Base-by-base conservation (phyloP, 495 filamentous ascomycete species). In the Amniculicola lignicola region DNA sequence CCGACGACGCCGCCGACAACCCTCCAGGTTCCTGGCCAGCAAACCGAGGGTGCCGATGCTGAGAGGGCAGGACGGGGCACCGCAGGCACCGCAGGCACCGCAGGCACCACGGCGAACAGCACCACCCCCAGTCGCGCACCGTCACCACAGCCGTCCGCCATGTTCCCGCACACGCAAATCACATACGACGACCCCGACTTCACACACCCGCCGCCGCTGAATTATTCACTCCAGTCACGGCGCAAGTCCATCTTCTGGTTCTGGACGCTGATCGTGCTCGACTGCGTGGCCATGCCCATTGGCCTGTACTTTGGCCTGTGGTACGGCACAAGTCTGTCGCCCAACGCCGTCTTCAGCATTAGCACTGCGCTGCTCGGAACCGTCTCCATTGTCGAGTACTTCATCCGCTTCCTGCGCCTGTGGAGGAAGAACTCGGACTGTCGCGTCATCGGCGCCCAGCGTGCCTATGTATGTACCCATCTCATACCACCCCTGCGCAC, bases 371-470 rank as follows among this genome's bases (percentile, higher is more conserved):
- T 74, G 16, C 67, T 84, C 37, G 81, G 81, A 25, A 75, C 78
- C 41, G 72, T 84, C 22, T 81, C 78, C 2, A 80, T 83, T 14
- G 74, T 81, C n/a, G 82, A 85, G 64, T 85, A 75, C 60, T 65
- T 68, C 36, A 59, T 70, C n/a, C 66, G 73, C 0, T 70, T 70
- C 54, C 59, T 60, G 35, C 54, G 66, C 21, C 49, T 75, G 42
- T 70, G 65, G 64, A 65, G 61, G 54, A 79, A 78, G 59, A 63
- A 67, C 54, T 79, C 76, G 15, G 72, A 70, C 24, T 77, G 78
- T 29, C 74, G 80, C 12, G 77, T 78, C 5, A 68, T 82, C 31
- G 81, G 80, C 22, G 76, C 79, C 10, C 65, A 67, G 23, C 71
- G 73, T 52, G 72, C 67, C 70, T 77, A 80, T 51, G 64, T 67